Evolutionary conservation across 2,329 filamentous ascomycete species (phyloP), one percentile per base, ranked within the genome.

Genomic region (Elsinoe ampelina): DNA sequence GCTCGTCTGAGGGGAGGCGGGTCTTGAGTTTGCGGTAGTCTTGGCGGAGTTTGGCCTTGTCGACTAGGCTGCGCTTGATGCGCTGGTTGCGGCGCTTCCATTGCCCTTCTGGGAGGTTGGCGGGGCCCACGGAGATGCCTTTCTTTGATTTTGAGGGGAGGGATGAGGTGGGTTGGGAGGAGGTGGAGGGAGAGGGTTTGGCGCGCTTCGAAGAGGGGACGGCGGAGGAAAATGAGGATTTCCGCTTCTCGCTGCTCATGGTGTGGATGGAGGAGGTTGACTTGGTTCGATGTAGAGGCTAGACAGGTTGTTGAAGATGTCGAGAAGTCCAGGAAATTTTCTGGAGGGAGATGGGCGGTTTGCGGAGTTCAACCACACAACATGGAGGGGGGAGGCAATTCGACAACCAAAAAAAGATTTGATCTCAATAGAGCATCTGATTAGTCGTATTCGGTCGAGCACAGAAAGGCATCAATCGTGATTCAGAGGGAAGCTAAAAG

Each of bases 41-140:
- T 72, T 95, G 95, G 73, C 92, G 93, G 61, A 95, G 79, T 72
- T 96, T 95, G 59, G 91, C 90, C 70, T 93, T 95, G 71, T 90
- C 83, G 65, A 97, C 96, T 57, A 95, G 76, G 62, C 87, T 82
- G 62, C 86, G 80, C 72, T 97, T 97, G 67, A 95, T 93, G 72
- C 92, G 92, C 71, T 88, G 83, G 58, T 87, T 88, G 92, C 45
- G 47, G 65, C 92, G 84, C 66, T 83, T 82, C 80, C 93, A 89
- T 19, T 86, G 85, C 57, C 92, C 91, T 70, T 96, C 91, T 39
- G 92, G 92, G 22, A 97, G 77, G 70, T 96, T 95, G 36, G 86
- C 86, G 30, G 92, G 91, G 0, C 91, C 92, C 57, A 96, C 86
- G 39, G 81, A 81, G 74, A 97, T 96, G 52, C 88, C 89, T 63